Percentiles rank a stretch among this genome's conserved stretches.
Conservation (phyloP, 2,329 filamentous ascomycete species). For the Raffaelea albimanens region DNA sequence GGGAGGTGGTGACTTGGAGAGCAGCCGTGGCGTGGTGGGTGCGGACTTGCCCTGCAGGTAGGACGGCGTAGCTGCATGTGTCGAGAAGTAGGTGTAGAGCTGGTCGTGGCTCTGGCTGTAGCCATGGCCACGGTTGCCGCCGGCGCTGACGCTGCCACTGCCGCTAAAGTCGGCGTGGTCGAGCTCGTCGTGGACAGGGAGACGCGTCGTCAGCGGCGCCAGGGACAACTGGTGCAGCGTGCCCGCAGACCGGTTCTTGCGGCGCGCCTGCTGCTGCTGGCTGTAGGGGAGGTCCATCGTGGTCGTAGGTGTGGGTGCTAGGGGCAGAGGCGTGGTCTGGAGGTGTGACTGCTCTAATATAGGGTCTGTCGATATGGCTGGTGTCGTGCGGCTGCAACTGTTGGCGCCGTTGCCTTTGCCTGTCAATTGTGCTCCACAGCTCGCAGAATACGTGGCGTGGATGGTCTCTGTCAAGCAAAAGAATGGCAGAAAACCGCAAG, state of each 20-base stretch:
- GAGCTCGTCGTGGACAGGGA: constrained; percentile 48
- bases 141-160: not conserved
- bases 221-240: constrained; percentile 53
- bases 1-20: constrained; percentile 44
- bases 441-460: too few relatives aligned
- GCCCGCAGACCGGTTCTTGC: constrained; percentile 48
- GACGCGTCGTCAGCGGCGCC: constrained; percentile 53
- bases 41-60: constrained; percentile 55
- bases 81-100: constrained; percentile 4
- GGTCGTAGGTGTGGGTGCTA: too few relatives aligned
- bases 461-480: too few relatives aligned
- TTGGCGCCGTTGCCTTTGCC: too few relatives aligned
- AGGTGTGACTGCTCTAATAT: too few relatives aligned
- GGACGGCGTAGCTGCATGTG: constrained; percentile 31
- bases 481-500: too few relatives aligned
- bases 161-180: constrained; percentile 25
- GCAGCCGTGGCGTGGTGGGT: constrained; percentile 53
- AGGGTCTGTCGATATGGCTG: too few relatives aligned
- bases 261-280: constrained; percentile 47
- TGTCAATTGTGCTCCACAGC: too few relatives aligned
- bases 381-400: too few relatives aligned
- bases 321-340: too few relatives aligned
- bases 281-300: constrained; percentile 35
- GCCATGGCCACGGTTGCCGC: constrained; percentile 31
- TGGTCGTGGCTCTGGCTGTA: constrained; percentile 27